Percentiles rank a stretch among this genome's conserved stretches.
phyloP scores from a whole-genome alignment of 495 filamentous ascomycete genomes.

The Aspergillus nanangensis region DNA sequence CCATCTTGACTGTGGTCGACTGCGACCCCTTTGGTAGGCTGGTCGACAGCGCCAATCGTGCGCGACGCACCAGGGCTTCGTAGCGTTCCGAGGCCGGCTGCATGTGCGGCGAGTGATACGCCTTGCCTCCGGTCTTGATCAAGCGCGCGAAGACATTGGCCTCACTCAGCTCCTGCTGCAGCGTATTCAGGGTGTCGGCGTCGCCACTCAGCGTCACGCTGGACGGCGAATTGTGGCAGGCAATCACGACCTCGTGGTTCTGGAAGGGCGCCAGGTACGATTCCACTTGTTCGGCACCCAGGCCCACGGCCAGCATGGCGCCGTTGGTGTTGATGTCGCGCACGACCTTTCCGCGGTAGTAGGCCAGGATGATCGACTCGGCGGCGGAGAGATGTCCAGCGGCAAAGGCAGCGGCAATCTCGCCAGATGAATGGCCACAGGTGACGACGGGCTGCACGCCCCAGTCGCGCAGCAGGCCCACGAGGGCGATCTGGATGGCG shows the following conservation, averaged over 20 bases:
- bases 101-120: slow-evolving; percentile 61
- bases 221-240: slow-evolving; percentile 40
- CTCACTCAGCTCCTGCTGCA: not conserved
- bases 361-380: slow-evolving; percentile 24
- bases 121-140: slow-evolving; percentile 42
- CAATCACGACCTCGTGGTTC: too few species aligned
- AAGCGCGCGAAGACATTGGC: slow-evolving; percentile 28
- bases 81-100: slow-evolving; percentile 34
- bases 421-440: slow-evolving; percentile 31
- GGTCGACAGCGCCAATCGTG: too few species aligned
- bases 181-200: not conserved
- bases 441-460: slow-evolving; percentile 10
- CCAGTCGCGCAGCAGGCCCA: slow-evolving; percentile 22
- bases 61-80: too few species aligned
- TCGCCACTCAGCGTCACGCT: slow-evolving; percentile 47
- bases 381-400: slow-evolving; percentile 13
- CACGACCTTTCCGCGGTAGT: slow-evolving; percentile 20
- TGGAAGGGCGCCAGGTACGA: too few species aligned
- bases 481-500: slow-evolving; percentile 27
- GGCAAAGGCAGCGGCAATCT: slow-evolving; percentile 31
- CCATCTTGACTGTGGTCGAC: too few species aligned
- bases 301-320: slow-evolving; percentile 9
- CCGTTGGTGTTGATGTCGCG: too few species aligned
- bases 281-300: slow-evolving; percentile 7
- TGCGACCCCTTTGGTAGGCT: too few species aligned